Percentiles rank a stretch among this genome's conserved stretches.
These are phyloP conservation scores for Kalanchoe fedtschenkoi DNA, from an alignment of 164 flowering plant genomes.

Conservation along the genomic window DNA sequence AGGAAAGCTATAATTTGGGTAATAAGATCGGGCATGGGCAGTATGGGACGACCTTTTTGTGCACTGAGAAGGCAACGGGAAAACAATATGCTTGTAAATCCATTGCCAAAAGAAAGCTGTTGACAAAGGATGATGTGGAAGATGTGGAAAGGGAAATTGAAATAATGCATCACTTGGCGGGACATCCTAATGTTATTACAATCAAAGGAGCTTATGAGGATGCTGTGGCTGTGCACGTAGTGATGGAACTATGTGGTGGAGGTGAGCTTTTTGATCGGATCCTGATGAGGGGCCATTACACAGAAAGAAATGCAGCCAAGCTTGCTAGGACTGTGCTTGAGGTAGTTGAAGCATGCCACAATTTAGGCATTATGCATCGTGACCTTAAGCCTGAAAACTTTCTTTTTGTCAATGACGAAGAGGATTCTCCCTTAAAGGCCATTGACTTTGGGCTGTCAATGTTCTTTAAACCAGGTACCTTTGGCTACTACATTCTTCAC, in stretches of 20 bases:
- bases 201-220: constrained; percentile 7
- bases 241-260: constrained; percentile 3
- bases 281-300: background rate
- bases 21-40: constrained; percentile 2
- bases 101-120: background rate
- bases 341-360: background rate
- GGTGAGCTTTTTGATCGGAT: constrained; percentile 4
- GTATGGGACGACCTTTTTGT: background rate
- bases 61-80: background rate
- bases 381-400: constrained; percentile 5
- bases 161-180: constrained; percentile 1
- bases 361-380: constrained; percentile 1
- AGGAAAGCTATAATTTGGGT: background rate
- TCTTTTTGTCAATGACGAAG: background rate
- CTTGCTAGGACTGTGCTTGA: constrained; percentile 4
- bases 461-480: constrained; percentile 3
- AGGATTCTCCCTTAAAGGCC: constrained; percentile 5
- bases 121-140: background rate
- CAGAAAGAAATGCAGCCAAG: constrained; percentile 4
- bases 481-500: background rate
- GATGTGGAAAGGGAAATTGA: constrained; percentile 3
- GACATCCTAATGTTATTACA: background rate
- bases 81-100: constrained; percentile 6
- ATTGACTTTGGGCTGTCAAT: constrained; percentile 1
- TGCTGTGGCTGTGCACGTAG: background rate